phyloP scores from a whole-genome alignment of 805 yeast species.

The Ogataea pignaliae region DNA sequence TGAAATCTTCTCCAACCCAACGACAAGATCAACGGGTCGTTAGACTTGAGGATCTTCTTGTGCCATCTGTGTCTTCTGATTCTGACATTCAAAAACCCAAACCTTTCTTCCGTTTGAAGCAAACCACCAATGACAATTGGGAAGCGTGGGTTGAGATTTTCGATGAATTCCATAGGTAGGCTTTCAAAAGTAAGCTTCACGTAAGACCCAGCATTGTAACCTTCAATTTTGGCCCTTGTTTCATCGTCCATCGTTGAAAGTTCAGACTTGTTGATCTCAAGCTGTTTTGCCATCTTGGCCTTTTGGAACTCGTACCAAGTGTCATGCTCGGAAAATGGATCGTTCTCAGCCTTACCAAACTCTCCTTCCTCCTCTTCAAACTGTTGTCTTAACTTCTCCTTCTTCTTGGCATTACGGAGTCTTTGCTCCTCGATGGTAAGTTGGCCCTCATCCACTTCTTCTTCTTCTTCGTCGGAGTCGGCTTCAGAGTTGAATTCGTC shows the following conservation, averaged over 20 bases:
- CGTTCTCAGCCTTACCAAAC: slow-evolving; percentile 73
- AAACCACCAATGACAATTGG: slow-evolving; percentile 92
- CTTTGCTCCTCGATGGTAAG: slow-evolving; percentile 71
- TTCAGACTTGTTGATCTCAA: slow-evolving; percentile 86
- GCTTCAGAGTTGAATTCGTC: slow-evolving; percentile 35
- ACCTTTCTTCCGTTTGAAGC: slow-evolving; percentile 83
- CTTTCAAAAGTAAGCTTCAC: slow-evolving; percentile 81
- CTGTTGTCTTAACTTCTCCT: slow-evolving; percentile 82
- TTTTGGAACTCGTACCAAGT: slow-evolving; percentile 98
- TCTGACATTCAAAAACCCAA: slow-evolving; percentile 89
- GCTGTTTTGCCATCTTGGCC: slow-evolving; percentile 93
- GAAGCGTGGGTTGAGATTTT: slow-evolving; percentile 77
- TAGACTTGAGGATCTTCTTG: slow-evolving; percentile 88
- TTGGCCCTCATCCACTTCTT: slow-evolving; percentile 35
- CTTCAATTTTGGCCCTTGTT: slow-evolving; percentile 81
- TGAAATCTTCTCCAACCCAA: slow-evolving; percentile 99
- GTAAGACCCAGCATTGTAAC: slow-evolving; percentile 89
- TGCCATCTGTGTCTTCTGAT: slow-evolving; percentile 99
- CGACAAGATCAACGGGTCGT: slow-evolving; percentile 90
- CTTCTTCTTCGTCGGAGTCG: slow-evolving; percentile 40
- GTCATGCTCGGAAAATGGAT: slow-evolving; percentile 66
- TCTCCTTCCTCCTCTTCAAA: slow-evolving; percentile 82
- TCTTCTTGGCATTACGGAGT: slow-evolving; percentile 78
- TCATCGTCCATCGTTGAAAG: slow-evolving; percentile 67
- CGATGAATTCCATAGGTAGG: slow-evolving; percentile 86